Conservation (phyloP, 176 grass and related monocot genomes). For the Musa acuminata region DNA sequence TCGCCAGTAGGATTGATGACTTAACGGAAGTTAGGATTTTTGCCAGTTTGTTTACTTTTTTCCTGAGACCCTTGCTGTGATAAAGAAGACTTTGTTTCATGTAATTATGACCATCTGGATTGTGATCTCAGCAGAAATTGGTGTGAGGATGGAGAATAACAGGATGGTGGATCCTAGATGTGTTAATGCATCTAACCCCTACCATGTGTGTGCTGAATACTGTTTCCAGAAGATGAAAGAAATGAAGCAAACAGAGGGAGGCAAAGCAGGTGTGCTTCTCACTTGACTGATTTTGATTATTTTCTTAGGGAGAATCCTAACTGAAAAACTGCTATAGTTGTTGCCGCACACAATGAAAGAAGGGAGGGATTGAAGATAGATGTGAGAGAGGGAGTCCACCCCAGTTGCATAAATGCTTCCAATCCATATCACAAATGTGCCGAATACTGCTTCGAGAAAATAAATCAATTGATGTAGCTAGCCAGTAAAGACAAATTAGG, state of each 20-base stretch:
- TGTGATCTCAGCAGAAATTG: background rate
- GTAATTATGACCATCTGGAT: background rate
- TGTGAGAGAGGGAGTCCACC: slow-evolving; percentile 43
- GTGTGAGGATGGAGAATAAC: background rate
- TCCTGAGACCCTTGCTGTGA: background rate
- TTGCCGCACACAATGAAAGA: slow-evolving; percentile 33
- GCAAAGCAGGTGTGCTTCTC: background rate
- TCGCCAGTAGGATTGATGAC: background rate
- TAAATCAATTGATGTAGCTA: slow-evolving; percentile 8
- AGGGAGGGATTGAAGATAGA: slow-evolving; percentile 19
- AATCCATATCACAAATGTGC: slow-evolving; percentile 81
- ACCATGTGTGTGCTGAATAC: slow-evolving; percentile 14
- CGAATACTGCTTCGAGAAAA: slow-evolving; percentile 50
- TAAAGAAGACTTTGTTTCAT: background rate
- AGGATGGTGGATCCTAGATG: slow-evolving; percentile 12
- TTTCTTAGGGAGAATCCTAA: background rate
- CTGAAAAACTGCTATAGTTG: background rate
- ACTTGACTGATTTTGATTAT: background rate
- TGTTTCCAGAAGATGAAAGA: background rate
- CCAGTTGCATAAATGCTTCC: slow-evolving; percentile 62
- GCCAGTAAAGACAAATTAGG: slow-evolving; percentile 1
- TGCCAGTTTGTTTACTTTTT: background rate
- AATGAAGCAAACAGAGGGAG: background rate
- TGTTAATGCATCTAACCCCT: slow-evolving; percentile 3
- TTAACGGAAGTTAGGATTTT: background rate